Percentiles rank a stretch among this genome's conserved stretches.
Evolutionary conservation across 345 rosid genomes (phyloP).

Genomic region (Sisymbrium irio): DNA sequence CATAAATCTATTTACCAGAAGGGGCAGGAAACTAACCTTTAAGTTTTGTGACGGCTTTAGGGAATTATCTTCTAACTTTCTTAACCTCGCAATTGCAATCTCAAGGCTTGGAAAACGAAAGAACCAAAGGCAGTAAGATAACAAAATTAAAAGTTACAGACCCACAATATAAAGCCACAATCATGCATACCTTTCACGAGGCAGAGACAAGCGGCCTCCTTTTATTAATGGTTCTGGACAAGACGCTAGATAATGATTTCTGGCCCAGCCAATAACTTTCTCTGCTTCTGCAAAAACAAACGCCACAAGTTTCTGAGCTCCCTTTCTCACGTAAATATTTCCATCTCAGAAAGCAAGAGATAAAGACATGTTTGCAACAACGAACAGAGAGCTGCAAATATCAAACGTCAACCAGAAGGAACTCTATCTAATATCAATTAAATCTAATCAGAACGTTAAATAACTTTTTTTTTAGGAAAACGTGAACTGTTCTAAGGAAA

Average conservation of each 20-base stretch:
- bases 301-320: conserved; percentile 19
- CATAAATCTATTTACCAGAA: conserved; percentile 4
- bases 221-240: conserved; percentile 60
- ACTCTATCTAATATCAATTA: conserved; percentile 1
- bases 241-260: conserved; percentile 74
- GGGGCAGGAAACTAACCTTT: conserved; percentile 48
- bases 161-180: conserved; percentile 11
- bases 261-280: conserved; percentile 94
- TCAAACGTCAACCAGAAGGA: neutral
- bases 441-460: neutral
- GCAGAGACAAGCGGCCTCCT: conserved; percentile 68
- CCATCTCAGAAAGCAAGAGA: neutral
- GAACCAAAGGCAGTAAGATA: conserved; percentile 16
- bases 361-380: neutral
- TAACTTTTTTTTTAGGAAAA: neutral
- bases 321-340: neutral
- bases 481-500: neutral
- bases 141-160: conserved; percentile 15
- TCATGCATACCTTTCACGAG: conserved; percentile 63
- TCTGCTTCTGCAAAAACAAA: conserved; percentile 67
- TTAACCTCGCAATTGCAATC: conserved; percentile 69
- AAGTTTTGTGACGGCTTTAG: conserved; percentile 65
- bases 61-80: conserved; percentile 59
- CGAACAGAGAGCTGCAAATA: neutral
- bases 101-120: conserved; percentile 64